Conservation (phyloP, 2,329 filamentous ascomycete genomes). For the Reticulascus tulasneorum region DNA sequence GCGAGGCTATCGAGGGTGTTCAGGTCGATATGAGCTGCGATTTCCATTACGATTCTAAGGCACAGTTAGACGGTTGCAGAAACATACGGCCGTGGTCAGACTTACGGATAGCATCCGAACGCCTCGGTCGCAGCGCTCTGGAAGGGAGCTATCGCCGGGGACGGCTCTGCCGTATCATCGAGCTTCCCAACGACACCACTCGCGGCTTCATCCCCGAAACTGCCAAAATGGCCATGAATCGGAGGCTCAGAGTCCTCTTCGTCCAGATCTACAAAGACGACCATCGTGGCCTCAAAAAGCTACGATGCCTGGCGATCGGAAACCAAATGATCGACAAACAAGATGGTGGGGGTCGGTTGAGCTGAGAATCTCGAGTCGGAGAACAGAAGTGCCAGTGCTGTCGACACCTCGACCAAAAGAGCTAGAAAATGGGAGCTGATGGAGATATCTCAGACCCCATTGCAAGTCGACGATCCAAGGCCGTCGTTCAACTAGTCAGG, state of each 20-base stretch:
- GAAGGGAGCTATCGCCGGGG: conserved; percentile 13
- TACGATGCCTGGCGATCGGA: too few relatives aligned
- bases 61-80: background rate
- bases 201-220: background rate
- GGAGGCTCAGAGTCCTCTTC: conserved; percentile 14
- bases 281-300: conserved; percentile 13
- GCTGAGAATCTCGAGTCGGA: too few relatives aligned
- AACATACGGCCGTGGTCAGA: background rate
- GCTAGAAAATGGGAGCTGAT: too few relatives aligned
- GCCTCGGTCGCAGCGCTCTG: conserved; percentile 23
- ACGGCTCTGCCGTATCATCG: conserved; percentile 1
- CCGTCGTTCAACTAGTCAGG: too few relatives aligned
- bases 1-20: conserved; percentile 83
- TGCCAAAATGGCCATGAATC: conserved; percentile 6
- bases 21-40: conserved; percentile 76
- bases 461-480: too few relatives aligned
- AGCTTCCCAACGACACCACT: too few relatives aligned
- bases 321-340: too few relatives aligned
- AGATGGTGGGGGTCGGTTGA: too few relatives aligned
- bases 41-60: conserved; percentile 67
- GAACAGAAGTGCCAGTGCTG: too few relatives aligned
- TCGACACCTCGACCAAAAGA: too few relatives aligned
- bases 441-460: too few relatives aligned
- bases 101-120: conserved; percentile 33
- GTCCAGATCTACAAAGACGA: conserved; percentile 20